Conservation (phyloP, 129 eudicot species). For the Deinandra increscens region DNA sequence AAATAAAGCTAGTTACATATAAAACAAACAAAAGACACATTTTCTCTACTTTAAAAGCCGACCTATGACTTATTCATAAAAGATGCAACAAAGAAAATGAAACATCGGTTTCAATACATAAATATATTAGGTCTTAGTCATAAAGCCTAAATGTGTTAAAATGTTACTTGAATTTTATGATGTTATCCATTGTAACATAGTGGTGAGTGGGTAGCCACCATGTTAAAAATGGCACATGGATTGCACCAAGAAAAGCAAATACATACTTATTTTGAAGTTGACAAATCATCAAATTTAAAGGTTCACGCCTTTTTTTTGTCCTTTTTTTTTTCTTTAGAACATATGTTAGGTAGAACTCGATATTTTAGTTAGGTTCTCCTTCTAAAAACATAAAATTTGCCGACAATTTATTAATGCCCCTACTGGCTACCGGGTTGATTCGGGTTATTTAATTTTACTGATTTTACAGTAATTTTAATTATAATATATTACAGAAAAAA, state of each 20-base stretch:
- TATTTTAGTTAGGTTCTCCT: background rate
- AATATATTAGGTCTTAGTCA: background rate
- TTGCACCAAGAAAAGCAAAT: constrained; percentile 32
- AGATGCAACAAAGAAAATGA: background rate
- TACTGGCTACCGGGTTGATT: no score
- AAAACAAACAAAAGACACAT: background rate
- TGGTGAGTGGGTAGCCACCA: constrained; percentile 21
- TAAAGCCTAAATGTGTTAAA: background rate
- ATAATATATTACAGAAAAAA: background rate
- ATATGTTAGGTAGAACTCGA: background rate
- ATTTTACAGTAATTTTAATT: background rate
- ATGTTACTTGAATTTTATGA: background rate
- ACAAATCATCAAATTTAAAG: constrained; percentile 10
- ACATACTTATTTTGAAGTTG: constrained; percentile 18
- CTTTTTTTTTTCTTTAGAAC: background rate
- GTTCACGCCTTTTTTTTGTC: no score
- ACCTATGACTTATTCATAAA: background rate
- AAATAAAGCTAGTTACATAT: background rate
- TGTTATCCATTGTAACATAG: constrained; percentile 1
- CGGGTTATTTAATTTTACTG: no score
- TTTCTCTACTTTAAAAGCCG: background rate
- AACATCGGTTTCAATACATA: background rate
- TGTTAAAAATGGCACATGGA: constrained; percentile 30
- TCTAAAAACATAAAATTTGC: no score
- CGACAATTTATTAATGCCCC: no score